A percentile compares a stretch with the other conserved stretches of the same genome.
Evolutionary conservation across 73 alveolate genomes (phyloP).

Genomic region (Tetrahymena malaccensis): DNA sequence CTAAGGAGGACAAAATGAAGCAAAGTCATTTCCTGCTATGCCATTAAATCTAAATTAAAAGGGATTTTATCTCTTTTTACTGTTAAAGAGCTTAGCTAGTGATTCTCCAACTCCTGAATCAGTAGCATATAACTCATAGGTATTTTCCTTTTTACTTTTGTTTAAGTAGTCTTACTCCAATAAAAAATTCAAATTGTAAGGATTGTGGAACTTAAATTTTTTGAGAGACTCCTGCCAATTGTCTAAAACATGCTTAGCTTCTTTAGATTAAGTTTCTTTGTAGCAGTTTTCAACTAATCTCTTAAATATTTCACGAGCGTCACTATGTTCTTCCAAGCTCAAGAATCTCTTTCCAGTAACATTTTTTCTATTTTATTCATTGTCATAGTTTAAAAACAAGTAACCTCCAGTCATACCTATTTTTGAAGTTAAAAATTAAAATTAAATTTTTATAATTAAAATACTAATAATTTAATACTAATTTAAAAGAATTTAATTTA

Average conservation of each 20-base stretch:
- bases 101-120: not conserved
- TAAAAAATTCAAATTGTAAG: not conserved
- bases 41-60: not conserved
- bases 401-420: not conserved
- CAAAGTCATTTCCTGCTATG: not conserved
- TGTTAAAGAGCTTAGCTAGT: not conserved
- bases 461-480: not conserved
- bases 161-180: not conserved
- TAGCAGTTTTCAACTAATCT: not conserved
- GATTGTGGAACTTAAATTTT: not conserved
- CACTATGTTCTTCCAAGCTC: not conserved
- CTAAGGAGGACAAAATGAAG: not conserved
- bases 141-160: not conserved
- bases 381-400: not conserved
- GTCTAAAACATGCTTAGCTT: not conserved
- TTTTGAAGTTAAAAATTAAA: not conserved
- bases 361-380: not conserved
- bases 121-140: not conserved
- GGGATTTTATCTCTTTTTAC: not conserved
- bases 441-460: not conserved
- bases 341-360: not conserved
- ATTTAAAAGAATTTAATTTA: not conserved
- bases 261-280: not conserved
- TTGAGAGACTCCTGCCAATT: not conserved
- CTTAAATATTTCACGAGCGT: not conserved